These are phyloP conservation scores for Corymbia maculata DNA, from an alignment of 345 rosid genomes.

Conservation along the genomic window DNA sequence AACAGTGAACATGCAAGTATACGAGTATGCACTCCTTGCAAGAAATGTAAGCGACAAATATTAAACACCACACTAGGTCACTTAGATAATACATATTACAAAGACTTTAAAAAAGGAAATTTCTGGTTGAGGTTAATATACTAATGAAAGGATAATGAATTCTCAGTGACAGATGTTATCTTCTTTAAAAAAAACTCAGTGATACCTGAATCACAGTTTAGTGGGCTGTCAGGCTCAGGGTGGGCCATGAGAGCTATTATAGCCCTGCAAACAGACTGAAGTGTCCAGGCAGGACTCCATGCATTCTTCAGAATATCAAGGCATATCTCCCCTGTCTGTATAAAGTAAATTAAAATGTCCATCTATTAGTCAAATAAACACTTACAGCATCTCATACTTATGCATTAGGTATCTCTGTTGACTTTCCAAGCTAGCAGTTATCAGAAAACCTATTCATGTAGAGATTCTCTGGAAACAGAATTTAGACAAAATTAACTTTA, in stretches of 20 bases:
- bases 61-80: not conserved
- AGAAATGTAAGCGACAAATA: not conserved
- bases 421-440: not conserved
- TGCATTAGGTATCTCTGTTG: not conserved
- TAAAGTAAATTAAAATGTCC: not conserved
- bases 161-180: not conserved
- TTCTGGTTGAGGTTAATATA: not conserved
- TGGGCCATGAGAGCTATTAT: conserved; percentile 98
- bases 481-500: not conserved
- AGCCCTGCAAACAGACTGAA: conserved; percentile 96
- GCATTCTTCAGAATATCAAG: conserved; percentile 98
- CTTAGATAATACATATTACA: not conserved
- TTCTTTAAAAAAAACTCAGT: not conserved
- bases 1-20: not conserved
- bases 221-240: conserved; percentile 94
- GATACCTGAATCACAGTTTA: conserved; percentile 94
- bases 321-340: conserved; percentile 94
- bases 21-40: not conserved
- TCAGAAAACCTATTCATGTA: not conserved
- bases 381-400: not conserved
- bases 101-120: not conserved
- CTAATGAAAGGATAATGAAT: not conserved
- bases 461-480: not conserved
- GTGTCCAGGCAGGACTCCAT: conserved; percentile 99
- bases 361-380: not conserved